Conservation (phyloP, 441 rosid genomes). For the Bocquillonia castaneifolia region DNA sequence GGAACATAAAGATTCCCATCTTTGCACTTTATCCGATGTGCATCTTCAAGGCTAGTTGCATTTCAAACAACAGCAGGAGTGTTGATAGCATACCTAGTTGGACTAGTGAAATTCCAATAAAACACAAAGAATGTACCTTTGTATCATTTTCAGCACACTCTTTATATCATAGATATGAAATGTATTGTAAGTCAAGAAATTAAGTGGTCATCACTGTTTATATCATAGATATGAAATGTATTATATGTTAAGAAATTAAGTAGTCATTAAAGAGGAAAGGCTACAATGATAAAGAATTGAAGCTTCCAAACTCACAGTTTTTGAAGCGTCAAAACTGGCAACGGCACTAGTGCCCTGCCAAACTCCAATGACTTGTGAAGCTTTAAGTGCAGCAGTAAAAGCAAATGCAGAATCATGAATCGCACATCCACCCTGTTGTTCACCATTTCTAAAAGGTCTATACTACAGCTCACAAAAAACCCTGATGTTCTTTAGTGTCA, state of each 20-base stretch:
- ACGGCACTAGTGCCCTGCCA: conserved; percentile 51
- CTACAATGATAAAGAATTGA: not conserved
- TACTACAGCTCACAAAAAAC: conserved; percentile 80
- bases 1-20: conserved; percentile 71
- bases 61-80: conserved; percentile 64
- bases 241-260: not conserved
- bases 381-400: conserved; percentile 46
- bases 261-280: not conserved
- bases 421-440: conserved; percentile 81
- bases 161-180: too few species aligned
- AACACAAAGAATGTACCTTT: too few species aligned
- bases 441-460: conserved; percentile 84
- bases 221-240: too few species aligned
- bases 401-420: conserved; percentile 78
- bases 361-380: conserved; percentile 48
- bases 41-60: conserved; percentile 68
- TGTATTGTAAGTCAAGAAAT: too few species aligned
- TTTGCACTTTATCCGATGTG: conserved; percentile 79
- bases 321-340: conserved; percentile 40
- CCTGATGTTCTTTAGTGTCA: conserved; percentile 40
- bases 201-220: too few species aligned
- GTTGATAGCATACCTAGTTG: conserved; percentile 66
- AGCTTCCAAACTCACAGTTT: conserved; percentile 40
- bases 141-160: too few species aligned
- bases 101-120: conserved; percentile 59